Percentiles rank a stretch among this genome's conserved stretches.
phyloP scores from a whole-genome alignment of 331 rosid species.

The Cydonia oblonga region DNA sequence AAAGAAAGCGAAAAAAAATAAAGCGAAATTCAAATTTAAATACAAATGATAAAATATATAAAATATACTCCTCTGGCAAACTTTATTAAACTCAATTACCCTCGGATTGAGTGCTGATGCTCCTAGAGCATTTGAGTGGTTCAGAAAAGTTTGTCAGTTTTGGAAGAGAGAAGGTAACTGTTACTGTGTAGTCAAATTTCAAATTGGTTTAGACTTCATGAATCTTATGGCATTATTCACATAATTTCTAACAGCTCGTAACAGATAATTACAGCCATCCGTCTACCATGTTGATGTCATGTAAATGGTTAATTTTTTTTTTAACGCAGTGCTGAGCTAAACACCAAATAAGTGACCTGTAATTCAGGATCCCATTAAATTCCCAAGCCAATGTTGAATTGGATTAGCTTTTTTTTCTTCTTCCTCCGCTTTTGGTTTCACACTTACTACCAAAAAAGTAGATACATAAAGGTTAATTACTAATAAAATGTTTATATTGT shows the following conservation, averaged over 20 bases:
- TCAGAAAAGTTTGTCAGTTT: neutral
- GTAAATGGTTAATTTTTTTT: neutral
- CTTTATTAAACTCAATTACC: neutral
- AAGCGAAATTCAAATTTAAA: no score
- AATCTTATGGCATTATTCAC: constrained; percentile 1
- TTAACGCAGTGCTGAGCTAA: neutral
- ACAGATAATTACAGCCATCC: neutral
- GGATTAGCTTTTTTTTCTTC: no score
- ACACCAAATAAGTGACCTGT: neutral
- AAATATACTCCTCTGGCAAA: no score
- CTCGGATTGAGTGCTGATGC: neutral
- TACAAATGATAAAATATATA: no score
- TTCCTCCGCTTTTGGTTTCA: neutral
- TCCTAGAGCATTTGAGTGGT: neutral
- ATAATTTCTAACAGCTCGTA: neutral
- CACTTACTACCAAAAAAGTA: neutral
- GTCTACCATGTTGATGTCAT: neutral
- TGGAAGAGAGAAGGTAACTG: neutral
- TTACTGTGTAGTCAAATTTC: neutral
- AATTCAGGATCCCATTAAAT: neutral
- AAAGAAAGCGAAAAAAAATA: accelerated
- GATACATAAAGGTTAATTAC: no score
- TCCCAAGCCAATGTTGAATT: neutral
- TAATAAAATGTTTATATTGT: no score
- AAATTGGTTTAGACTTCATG: neutral